phyloP scores from a whole-genome alignment of 805 yeast genomes.

The Yarrowia sp. region DNA sequence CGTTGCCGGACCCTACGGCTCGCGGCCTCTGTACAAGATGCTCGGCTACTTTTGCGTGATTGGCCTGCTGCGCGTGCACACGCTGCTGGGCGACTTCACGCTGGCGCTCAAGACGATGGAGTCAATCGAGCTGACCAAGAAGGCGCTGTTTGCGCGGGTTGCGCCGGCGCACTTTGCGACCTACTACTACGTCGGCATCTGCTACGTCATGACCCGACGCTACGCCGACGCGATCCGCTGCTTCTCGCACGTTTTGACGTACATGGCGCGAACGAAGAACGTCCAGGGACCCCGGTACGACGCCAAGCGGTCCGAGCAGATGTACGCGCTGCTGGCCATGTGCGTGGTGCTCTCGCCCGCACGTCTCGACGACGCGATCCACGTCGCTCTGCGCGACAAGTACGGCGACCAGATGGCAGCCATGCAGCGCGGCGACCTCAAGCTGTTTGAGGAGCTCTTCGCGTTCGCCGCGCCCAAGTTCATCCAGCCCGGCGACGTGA shows the following conservation, averaged over 20 bases:
- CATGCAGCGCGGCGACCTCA: slow-evolving; percentile 44
- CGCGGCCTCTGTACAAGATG: slow-evolving; percentile 45
- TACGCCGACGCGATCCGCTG: slow-evolving; percentile 52
- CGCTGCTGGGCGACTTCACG: slow-evolving; percentile 50
- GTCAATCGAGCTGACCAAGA: slow-evolving; percentile 47
- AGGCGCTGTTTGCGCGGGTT: slow-evolving; percentile 48
- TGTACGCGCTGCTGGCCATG: slow-evolving; percentile 50
- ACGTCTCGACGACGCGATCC: slow-evolving; percentile 47
- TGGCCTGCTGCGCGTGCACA: slow-evolving; percentile 51
- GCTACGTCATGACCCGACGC: slow-evolving; percentile 51
- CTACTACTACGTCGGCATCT: slow-evolving; percentile 52
- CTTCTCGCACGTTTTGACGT: slow-evolving; percentile 48
- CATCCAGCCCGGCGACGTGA: slow-evolving; percentile 39
- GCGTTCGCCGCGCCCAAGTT: slow-evolving; percentile 51
- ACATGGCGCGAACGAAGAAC: slow-evolving; percentile 48
- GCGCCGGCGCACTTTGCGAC: slow-evolving; percentile 52
- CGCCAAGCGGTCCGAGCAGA: slow-evolving; percentile 50
- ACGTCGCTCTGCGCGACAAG: slow-evolving; percentile 47
- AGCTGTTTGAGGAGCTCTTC: slow-evolving; percentile 48
- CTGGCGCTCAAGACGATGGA: slow-evolving; percentile 51
- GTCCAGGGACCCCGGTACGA: slow-evolving; percentile 44
- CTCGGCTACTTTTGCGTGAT: slow-evolving; percentile 50
- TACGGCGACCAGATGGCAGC: slow-evolving; percentile 47
- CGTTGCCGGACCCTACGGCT: slow-evolving; percentile 48
- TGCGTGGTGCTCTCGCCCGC: slow-evolving; percentile 49